Evolutionary conservation across 176 grass and related monocot genomes (phyloP), one percentile per base, ranked within the genome.

Genomic region (Alloteropsis semialata): DNA sequence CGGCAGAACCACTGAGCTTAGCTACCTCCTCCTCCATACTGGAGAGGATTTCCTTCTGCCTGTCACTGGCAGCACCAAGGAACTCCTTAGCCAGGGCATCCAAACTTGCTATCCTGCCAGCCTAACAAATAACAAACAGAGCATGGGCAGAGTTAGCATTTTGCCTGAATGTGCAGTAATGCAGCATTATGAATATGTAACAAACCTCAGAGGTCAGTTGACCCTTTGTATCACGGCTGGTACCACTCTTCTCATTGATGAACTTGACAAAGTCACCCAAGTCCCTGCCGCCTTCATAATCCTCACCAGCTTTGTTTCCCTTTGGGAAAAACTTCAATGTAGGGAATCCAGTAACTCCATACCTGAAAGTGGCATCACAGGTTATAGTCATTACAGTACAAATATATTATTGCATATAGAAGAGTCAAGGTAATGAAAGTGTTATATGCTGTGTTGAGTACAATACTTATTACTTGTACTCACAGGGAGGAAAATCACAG

Each of bases 251-350:
- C 76, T 94, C 94, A 68, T 97, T 97, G 62, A 97, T 85, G 78
- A 97, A 94, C 68, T 88, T 94, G 54, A 94, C 85, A 67, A 97
- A 97, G 69, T 90, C 91, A 72, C 74, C 91, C 75, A 94, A 92
- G 22, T 94, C 91, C 72, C 87, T 86, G 5, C 87, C 91, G 44
- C 79, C 94, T 69, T 97, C 91, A 43, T 94, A 97, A 71, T 97
- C 91, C 84, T 94, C 94, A 76, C 94, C 94, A 84, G 74, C 89
- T 88, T 97, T 97, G 89, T 97, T 97, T 61, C 89, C 85, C 79
- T 92, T 97, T 5, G 94, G 91, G 73, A 97, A 97, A 76, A 97
- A 97, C 84, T 97, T 97, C 84, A 97, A 81, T 34, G 94, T 97
- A 27, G 94, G 94, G 87, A 80, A 97, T 27, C 94, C 89, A 88